phyloP scores from a whole-genome alignment of 1,139 yeast genomes.

The Diutina sp. region DNA sequence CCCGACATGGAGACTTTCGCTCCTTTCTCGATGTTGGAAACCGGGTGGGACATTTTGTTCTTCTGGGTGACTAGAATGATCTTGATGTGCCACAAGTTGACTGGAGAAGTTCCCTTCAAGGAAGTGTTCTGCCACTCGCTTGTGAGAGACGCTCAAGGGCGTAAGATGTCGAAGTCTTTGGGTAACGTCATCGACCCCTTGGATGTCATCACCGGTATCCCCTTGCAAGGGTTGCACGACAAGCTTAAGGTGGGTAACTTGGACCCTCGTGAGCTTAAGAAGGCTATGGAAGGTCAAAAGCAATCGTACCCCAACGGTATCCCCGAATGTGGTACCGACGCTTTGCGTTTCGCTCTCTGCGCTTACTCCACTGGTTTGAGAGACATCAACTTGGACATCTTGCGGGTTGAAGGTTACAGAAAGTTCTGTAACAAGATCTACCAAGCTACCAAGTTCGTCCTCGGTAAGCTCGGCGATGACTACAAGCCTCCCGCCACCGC shows the following conservation, averaged over 20 bases:
- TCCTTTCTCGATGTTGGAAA: constrained; percentile 90
- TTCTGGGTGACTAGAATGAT: constrained; percentile 99
- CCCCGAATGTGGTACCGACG: constrained; percentile 99
- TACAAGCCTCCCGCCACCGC: constrained; percentile 64
- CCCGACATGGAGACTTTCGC: constrained; percentile 64
- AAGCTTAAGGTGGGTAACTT: constrained; percentile 73
- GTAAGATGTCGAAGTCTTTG: constrained; percentile 95
- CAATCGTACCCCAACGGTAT: constrained; percentile 92
- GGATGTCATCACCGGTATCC: constrained; percentile 84
- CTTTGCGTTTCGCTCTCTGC: constrained; percentile 93
- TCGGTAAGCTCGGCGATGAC: constrained; percentile 84
- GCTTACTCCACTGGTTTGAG: constrained; percentile 98
- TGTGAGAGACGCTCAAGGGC: constrained; percentile 98
- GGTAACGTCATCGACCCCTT: constrained; percentile 95
- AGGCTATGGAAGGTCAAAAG: constrained; percentile 82
- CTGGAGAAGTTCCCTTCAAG: constrained; percentile 85
- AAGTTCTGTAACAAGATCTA: constrained; percentile 98
- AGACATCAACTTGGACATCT: constrained; percentile 89
- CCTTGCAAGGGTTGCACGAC: constrained; percentile 67
- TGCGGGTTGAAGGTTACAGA: constrained; percentile 97
- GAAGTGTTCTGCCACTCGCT: constrained; percentile 98
- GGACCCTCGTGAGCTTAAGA: constrained; percentile 79
- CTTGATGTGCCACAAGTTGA: constrained; percentile 76
- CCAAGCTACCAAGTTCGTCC: constrained; percentile 95
- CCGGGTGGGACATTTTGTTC: constrained; percentile 98